Evolutionary conservation across 495 filamentous ascomycete genomes (phyloP).

Genomic region (Aspergillus asperescens): DNA sequence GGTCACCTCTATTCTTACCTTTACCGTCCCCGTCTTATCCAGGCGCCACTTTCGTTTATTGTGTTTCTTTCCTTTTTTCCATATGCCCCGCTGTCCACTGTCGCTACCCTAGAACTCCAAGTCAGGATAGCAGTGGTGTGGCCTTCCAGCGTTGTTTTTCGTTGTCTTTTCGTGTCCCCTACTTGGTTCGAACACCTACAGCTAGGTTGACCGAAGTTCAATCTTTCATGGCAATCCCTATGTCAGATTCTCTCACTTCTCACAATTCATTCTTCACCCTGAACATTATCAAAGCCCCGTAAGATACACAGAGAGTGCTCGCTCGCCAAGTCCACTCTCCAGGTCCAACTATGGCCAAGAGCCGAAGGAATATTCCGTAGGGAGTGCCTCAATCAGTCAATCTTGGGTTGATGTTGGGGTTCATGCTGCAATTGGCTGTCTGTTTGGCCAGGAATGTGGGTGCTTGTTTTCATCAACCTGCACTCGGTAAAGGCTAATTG

Average conservation of each 20-base stretch:
- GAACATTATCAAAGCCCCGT: background rate
- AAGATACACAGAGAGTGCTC: background rate
- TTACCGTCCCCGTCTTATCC: background rate
- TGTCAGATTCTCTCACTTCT: background rate
- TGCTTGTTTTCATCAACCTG: conserved; percentile 2
- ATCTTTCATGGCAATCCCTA: background rate
- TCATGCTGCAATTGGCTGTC: conserved; percentile 4
- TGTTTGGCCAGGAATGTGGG: conserved; percentile 5
- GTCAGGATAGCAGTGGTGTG: background rate
- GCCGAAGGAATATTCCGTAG: too few relatives aligned
- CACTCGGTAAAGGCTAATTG: background rate
- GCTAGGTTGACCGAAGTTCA: background rate
- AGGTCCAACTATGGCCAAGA: too few relatives aligned
- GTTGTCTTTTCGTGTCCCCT: background rate
- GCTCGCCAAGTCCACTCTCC: too few relatives aligned
- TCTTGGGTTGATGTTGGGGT: background rate
- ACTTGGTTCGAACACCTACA: background rate
- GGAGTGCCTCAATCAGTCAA: too few relatives aligned
- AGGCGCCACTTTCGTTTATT: background rate
- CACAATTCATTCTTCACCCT: background rate
- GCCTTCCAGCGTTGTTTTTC: background rate
- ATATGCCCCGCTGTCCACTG: background rate
- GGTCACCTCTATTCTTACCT: conserved; percentile 8
- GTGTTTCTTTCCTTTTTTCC: background rate
- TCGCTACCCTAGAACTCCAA: background rate